phyloP scores from a whole-genome alignment of 2,329 filamentous ascomycete genomes.

The Grosmannia serpens region DNA sequence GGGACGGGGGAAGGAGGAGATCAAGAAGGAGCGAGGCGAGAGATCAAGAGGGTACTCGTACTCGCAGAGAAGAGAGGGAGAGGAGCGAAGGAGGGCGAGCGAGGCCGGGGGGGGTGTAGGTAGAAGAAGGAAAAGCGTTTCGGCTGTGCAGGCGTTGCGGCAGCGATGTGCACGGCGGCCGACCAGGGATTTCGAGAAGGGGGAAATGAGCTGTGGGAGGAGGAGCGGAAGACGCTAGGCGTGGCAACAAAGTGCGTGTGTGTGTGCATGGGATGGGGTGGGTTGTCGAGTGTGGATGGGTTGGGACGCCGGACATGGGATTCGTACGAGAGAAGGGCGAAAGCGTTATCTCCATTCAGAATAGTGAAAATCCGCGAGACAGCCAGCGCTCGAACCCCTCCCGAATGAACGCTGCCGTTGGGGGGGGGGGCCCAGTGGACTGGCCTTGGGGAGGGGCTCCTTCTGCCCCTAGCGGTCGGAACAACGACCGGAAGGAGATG shows the following conservation, averaged over 20 bases:
- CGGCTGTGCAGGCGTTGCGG: background rate
- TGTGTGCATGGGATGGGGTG: too few species aligned
- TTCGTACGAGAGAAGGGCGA: too few species aligned
- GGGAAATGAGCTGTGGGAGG: background rate
- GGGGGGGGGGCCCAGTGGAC: background rate
- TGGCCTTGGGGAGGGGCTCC: background rate
- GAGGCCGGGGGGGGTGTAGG: background rate
- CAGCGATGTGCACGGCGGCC: background rate
- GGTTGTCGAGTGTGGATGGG: too few species aligned
- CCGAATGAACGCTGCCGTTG: background rate
- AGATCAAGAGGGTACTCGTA: background rate
- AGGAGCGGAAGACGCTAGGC: background rate
- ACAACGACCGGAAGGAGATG: too few species aligned
- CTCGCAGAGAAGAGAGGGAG: background rate
- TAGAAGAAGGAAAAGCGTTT: background rate
- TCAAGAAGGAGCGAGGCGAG: background rate
- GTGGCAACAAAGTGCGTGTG: background rate
- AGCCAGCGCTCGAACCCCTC: background rate
- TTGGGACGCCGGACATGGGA: too few species aligned
- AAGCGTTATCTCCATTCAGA: too few species aligned
- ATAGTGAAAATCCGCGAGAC: background rate
- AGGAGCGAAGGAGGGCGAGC: background rate
- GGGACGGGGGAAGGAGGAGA: background rate
- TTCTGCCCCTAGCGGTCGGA: background rate
- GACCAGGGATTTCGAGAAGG: background rate